Percentiles rank a stretch among this genome's conserved stretches.
Conservation (phyloP, 225 moss, liverwort and hornwort species). For the Lunularia cruciata region DNA sequence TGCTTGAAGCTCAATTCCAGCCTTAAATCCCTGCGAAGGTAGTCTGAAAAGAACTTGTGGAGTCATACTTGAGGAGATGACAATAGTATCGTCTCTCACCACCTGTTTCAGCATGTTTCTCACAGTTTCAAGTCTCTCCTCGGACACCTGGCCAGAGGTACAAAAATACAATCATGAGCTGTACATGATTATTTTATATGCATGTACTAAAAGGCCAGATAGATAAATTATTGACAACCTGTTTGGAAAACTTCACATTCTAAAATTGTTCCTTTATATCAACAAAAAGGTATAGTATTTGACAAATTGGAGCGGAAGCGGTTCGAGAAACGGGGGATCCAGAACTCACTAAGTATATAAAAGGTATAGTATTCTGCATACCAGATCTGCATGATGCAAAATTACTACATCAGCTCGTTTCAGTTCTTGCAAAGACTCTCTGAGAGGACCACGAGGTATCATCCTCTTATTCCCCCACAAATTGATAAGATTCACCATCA, state of each 20-base stretch:
- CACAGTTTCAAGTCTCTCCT: conserved; percentile 39
- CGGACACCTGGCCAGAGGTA: conserved; percentile 56
- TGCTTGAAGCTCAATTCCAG: background rate
- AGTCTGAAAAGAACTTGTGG: conserved; percentile 59
- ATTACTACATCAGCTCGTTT: conserved; percentile 77
- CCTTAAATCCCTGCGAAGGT: conserved; percentile 19
- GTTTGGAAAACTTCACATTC: too few species aligned
- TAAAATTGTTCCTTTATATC: too few species aligned
- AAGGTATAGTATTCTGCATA: conserved; percentile 30
- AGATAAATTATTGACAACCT: too few species aligned
- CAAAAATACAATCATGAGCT: background rate
- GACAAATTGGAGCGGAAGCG: too few species aligned
- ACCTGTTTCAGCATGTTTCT: conserved; percentile 37
- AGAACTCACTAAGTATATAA: too few species aligned
- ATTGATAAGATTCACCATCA: conserved; percentile 85
- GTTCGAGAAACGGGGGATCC: too few species aligned
- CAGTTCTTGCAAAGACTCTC: conserved; percentile 66
- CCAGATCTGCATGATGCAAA: conserved; percentile 88
- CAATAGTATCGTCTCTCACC: conserved; percentile 43
- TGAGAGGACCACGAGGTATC: conserved; percentile 80
- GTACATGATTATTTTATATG: too few species aligned
- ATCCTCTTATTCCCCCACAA: conserved; percentile 77
- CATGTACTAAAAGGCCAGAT: too few species aligned
- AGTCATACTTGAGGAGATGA: conserved; percentile 66
- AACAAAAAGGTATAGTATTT: too few species aligned